These are phyloP conservation scores for Pleurotus eryngii DNA, from an alignment of 768 basidiomycete species.

Conservation along the genomic window DNA sequence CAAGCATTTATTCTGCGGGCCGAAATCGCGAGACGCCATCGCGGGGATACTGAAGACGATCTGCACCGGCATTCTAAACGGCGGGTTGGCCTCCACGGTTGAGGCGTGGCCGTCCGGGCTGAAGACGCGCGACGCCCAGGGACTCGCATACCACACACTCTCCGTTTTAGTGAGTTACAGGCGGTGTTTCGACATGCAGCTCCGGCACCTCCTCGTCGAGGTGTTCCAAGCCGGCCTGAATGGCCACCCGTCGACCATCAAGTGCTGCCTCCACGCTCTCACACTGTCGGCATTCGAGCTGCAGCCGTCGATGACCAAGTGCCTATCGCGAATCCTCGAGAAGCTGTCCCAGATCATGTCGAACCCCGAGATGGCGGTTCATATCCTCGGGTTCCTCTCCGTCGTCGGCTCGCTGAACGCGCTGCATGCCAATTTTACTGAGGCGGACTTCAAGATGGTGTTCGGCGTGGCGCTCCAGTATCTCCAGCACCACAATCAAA, in stretches of 20 bases:
- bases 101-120: conserved; percentile 59
- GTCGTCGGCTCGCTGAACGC: conserved; percentile 79
- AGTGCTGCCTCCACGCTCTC: conserved; percentile 86
- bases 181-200: conserved; percentile 66
- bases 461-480: conserved; percentile 94
- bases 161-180: conserved; percentile 88
- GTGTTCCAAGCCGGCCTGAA: conserved; percentile 68
- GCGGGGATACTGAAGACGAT: conserved; percentile 61
- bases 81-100: conserved; percentile 51
- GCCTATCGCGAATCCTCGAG: conserved; percentile 75
- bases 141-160: conserved; percentile 82
- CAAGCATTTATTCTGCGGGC: conserved; percentile 96
- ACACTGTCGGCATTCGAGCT: conserved; percentile 87
- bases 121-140: conserved; percentile 80
- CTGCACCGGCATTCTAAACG: conserved; percentile 61
- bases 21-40: conserved; percentile 64
- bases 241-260: conserved; percentile 72
- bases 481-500: conserved; percentile 83
- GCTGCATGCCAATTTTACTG: conserved; percentile 88
- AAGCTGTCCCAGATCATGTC: conserved; percentile 94
- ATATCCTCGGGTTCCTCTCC: conserved; percentile 88
- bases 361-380: conserved; percentile 89
- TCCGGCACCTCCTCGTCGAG: conserved; percentile 68
- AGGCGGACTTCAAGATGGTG: conserved; percentile 87
- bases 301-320: conserved; percentile 74